These are phyloP conservation scores for Pyronema domesticum DNA, from an alignment of 495 filamentous ascomycete species.

Conservation along the genomic window DNA sequence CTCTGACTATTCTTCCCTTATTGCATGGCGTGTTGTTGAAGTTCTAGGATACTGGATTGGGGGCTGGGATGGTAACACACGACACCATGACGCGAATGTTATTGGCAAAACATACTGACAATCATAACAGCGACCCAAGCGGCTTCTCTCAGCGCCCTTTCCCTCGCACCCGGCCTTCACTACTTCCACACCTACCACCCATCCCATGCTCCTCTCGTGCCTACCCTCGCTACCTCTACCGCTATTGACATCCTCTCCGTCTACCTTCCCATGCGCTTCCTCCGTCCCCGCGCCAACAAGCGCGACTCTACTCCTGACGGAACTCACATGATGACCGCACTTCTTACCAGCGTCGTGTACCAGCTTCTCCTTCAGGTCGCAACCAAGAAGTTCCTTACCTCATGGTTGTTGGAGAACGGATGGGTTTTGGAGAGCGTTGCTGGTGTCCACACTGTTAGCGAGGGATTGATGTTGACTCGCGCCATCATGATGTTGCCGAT, in stretches of 20 bases:
- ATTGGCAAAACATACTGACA: neutral
- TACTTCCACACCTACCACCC: constrained; percentile 22
- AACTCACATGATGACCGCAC: constrained; percentile 12
- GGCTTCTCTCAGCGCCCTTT: constrained; percentile 17
- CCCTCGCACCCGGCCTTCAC: constrained; percentile 17
- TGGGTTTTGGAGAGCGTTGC: constrained; percentile 18
- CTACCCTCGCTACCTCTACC: constrained; percentile 14
- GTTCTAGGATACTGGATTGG: constrained; percentile 19
- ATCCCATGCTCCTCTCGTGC: constrained; percentile 15
- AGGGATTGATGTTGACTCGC: constrained; percentile 12
- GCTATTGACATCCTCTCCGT: constrained; percentile 16
- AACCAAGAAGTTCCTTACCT: constrained; percentile 16
- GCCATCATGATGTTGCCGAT: constrained; percentile 21
- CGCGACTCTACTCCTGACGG: constrained; percentile 7
- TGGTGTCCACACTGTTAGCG: constrained; percentile 14
- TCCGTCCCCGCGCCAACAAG: constrained; percentile 6
- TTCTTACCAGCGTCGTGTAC: constrained; percentile 16
- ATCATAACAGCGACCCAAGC: constrained; percentile 16
- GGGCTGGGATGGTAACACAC: constrained; percentile 18
- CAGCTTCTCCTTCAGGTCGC: constrained; percentile 14
- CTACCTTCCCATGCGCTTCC: constrained; percentile 20
- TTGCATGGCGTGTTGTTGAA: constrained; percentile 18
- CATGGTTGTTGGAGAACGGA: constrained; percentile 16
- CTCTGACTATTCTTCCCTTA: constrained; percentile 12
- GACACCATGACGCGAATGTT: too few relatives aligned